Evolutionary conservation across 305 asterid genomes (phyloP).

Genomic region (Stenogyne calaminthoides): DNA sequence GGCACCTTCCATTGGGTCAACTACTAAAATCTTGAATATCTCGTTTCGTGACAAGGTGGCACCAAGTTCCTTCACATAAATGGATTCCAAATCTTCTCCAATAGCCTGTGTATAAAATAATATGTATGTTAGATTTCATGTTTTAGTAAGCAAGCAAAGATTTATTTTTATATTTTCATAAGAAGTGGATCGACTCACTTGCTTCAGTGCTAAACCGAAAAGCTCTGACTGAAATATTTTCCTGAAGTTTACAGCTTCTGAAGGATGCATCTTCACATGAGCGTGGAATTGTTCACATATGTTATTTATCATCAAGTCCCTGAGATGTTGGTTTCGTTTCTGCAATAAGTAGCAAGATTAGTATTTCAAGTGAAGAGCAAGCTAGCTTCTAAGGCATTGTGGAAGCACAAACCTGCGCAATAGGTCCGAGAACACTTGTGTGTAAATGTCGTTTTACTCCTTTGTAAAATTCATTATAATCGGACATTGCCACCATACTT

Average conservation of each 20-base stretch:
- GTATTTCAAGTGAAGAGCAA: neutral
- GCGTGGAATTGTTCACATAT: constrained; percentile 40
- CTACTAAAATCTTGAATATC: constrained; percentile 56
- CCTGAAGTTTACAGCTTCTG: constrained; percentile 62
- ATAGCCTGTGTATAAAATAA: constrained; percentile 43
- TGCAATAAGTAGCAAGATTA: constrained; percentile 32
- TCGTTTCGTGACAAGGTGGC: constrained; percentile 49
- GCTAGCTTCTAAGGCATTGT: neutral
- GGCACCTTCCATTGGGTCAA: constrained; percentile 79
- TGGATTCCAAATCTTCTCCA: constrained; percentile 63
- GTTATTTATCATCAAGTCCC: constrained; percentile 58
- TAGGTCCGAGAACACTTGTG: constrained; percentile 69
- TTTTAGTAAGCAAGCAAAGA: neutral
- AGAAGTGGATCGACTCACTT: constrained; percentile 43
- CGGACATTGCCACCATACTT: constrained; percentile 78
- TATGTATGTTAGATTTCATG: neutral
- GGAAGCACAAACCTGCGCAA: constrained; percentile 72
- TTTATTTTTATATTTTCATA: no score
- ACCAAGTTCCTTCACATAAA: constrained; percentile 60
- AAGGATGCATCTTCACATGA: constrained; percentile 42
- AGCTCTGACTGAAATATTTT: constrained; percentile 69
- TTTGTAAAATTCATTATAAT: constrained; percentile 73
- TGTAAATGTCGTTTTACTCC: constrained; percentile 53
- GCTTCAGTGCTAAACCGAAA: constrained; percentile 66
- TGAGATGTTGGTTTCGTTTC: constrained; percentile 63